Conservation (phyloP, 1,284 basidiomycete species). For the Thecaphora thlaspeos region DNA sequence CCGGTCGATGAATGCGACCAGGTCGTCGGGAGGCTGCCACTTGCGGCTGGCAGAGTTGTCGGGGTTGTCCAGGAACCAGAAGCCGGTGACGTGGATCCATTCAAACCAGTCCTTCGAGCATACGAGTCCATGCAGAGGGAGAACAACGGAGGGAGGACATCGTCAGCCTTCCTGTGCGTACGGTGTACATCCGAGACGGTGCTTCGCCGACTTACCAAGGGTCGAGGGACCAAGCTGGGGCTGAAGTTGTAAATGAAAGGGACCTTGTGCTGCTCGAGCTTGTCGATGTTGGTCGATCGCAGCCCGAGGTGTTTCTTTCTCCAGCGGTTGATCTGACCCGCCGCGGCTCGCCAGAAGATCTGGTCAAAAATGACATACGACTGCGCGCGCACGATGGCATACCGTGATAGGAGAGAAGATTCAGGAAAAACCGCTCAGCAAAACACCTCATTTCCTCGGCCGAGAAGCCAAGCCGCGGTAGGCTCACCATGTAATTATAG, state of each 20-base stretch:
- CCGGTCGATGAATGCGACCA: constrained; percentile 76
- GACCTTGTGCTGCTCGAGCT: constrained; percentile 91
- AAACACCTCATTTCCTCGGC: too few relatives aligned
- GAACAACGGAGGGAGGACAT: too few relatives aligned
- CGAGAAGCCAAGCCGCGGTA: too few relatives aligned
- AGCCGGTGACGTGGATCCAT: constrained; percentile 87
- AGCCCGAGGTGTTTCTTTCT: constrained; percentile 75
- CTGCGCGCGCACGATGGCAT: constrained; percentile 59
- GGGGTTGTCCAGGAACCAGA: constrained; percentile 64
- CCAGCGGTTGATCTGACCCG: constrained; percentile 91
- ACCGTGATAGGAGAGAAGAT: background rate
- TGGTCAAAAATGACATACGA: constrained; percentile 93
- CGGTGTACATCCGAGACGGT: too few relatives aligned
- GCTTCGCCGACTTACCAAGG: too few relatives aligned
- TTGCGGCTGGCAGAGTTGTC: constrained; percentile 74
- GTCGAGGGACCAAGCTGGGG: constrained; percentile 70
- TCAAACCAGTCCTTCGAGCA: constrained; percentile 96
- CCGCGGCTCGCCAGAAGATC: constrained; percentile 89
- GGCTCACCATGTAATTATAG: constrained; percentile 95
- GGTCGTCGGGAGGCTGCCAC: constrained; percentile 78
- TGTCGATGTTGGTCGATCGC: constrained; percentile 78
- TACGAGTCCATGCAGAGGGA: too few relatives aligned
- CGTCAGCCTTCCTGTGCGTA: too few relatives aligned
- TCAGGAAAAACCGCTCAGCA: too few relatives aligned
- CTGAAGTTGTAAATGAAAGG: constrained; percentile 98